Evolutionary conservation across 306 rosid species (phyloP).

Genomic region (Malus fusca): DNA sequence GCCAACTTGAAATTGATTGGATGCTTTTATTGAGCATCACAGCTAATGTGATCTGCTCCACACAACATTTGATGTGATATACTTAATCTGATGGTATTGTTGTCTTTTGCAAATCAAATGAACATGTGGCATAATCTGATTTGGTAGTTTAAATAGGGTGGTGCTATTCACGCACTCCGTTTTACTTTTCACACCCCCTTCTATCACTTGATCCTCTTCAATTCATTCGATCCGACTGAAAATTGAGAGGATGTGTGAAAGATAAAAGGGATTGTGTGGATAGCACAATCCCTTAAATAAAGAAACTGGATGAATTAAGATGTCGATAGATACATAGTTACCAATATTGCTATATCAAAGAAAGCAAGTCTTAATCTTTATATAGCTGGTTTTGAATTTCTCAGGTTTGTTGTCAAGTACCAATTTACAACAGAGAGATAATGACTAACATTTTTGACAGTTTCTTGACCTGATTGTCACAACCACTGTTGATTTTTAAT

Average conservation of each 20-base stretch:
- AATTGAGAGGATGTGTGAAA: too few species aligned
- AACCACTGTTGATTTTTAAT: not conserved
- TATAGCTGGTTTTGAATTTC: not conserved
- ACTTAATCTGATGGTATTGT: not conserved
- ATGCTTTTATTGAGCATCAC: not conserved
- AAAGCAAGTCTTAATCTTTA: not conserved
- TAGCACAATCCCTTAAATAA: not conserved
- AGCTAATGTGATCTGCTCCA: not conserved
- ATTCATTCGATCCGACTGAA: too few species aligned
- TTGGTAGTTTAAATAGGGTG: not conserved
- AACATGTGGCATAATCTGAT: not conserved
- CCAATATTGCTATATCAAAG: not conserved
- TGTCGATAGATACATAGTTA: not conserved
- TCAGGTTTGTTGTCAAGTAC: not conserved
- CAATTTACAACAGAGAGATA: not conserved
- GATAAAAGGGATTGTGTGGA: too few species aligned
- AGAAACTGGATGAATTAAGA: not conserved
- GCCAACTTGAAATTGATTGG: not conserved
- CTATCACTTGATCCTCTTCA: too few species aligned
- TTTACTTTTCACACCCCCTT: too few species aligned
- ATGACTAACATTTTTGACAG: not conserved
- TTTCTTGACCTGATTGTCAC: not conserved
- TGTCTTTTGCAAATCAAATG: not conserved
- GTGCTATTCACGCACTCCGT: too few species aligned
- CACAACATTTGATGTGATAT: not conserved